Percentiles rank a stretch among this genome's conserved stretches.
Evolutionary conservation across 208 protist species (phyloP).

Genomic region (Trypanosoma vivax): DNA sequence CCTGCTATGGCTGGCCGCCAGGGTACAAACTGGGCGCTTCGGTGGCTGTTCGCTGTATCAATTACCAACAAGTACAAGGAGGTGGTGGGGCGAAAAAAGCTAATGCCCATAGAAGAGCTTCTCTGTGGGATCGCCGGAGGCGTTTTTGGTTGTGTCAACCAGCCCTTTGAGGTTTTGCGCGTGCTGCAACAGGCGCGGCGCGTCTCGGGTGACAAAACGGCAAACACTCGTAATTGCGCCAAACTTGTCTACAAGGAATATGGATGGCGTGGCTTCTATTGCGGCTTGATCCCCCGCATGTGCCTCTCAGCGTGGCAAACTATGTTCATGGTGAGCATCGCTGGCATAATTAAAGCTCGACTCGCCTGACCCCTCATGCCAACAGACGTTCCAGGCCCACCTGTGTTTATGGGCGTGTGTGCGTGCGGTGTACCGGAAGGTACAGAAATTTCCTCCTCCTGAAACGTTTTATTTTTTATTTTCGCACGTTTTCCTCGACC

Average conservation of each 20-base stretch:
- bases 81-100: constrained; percentile 15
- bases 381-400: too few species aligned
- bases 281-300: constrained; percentile 31
- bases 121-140: constrained; percentile 33
- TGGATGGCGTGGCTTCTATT: constrained; percentile 30
- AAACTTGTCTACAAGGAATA: constrained; percentile 22
- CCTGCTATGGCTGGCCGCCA: constrained; percentile 23
- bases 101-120: constrained; percentile 20
- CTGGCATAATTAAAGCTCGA: constrained; percentile 21
- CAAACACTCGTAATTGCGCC: constrained; percentile 10
- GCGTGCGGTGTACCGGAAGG: too few species aligned
- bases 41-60: constrained; percentile 30
- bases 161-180: constrained; percentile 45
- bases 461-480: too few species aligned
- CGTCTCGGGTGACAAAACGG: constrained; percentile 11
- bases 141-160: constrained; percentile 31
- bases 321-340: constrained; percentile 39
- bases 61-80: constrained; percentile 16
- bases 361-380: too few species aligned
- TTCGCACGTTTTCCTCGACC: too few species aligned
- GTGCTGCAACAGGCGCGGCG: constrained; percentile 27
- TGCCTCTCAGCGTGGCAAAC: constrained; percentile 36
- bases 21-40: constrained; percentile 37
- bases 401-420: too few species aligned
- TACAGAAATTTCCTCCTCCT: too few species aligned